Percentiles rank a stretch among this genome's conserved stretches.
Conservation (phyloP, 176 grass and related monocot genomes). For the Musa itinerans region DNA sequence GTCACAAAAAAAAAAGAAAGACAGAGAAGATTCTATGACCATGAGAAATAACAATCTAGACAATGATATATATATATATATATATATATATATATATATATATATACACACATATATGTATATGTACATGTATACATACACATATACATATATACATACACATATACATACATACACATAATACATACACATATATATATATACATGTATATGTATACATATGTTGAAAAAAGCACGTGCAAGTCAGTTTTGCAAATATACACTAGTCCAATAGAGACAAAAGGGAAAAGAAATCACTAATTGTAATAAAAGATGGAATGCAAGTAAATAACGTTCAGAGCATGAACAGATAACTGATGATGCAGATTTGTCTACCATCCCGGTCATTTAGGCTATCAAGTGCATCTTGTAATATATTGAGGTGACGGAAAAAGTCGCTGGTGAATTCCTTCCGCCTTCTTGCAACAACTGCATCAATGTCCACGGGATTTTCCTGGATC, state of each 20-base stretch:
- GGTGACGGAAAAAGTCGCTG: conserved; percentile 65
- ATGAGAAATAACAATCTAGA: not conserved
- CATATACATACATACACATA: too few relatives aligned
- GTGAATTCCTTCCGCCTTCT: conserved; percentile 73
- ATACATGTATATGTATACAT: too few relatives aligned
- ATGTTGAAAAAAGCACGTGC: too few relatives aligned
- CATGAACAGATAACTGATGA: not conserved
- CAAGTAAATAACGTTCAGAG: not conserved
- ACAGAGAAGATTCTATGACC: not conserved
- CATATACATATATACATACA: too few relatives aligned
- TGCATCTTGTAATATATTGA: conserved; percentile 52
- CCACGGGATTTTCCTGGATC: conserved; percentile 56
- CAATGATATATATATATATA: not conserved
- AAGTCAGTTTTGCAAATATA: not conserved
- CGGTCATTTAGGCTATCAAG: conserved; percentile 61
- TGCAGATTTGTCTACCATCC: conserved; percentile 51
- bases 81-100: too few relatives aligned
- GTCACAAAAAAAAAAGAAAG: not conserved
- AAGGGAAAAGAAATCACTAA: not conserved
- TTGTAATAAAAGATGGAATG: not conserved
- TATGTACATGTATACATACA: too few relatives aligned
- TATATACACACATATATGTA: too few relatives aligned
- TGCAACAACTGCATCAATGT: conserved; percentile 74
- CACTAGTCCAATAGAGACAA: not conserved
- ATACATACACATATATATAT: too few relatives aligned